Base-by-base conservation (phyloP, 2,329 filamentous ascomycete genomes). In the Neurospora crassa region DNA sequence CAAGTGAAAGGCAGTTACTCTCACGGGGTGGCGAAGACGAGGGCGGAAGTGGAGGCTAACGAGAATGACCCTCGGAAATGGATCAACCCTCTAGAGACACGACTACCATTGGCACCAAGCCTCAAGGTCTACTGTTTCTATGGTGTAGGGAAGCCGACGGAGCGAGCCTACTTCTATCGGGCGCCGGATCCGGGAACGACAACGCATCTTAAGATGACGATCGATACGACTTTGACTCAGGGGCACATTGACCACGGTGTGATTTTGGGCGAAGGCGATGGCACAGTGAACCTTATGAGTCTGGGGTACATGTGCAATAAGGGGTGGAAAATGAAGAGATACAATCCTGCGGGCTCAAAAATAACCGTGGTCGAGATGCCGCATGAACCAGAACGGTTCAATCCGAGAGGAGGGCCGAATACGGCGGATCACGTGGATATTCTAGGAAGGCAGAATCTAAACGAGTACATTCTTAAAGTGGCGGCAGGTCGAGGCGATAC, bases 61-160 rank as follows among this genome's bases (percentile, higher is more conserved):
- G 91, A 94, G 77, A 81, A 88, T n/a, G 87, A 92, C 74, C 89
- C 88, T 2, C 85, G 83, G 68, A 99, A 96, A 79, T 99, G 96
- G 96, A 89, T 97, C 73, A 99, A 99, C 78, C 96, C 96, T 0
- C 88, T 98, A 0, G 95, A 98, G 80, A 92, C 93, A 0, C 88
- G 95, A 1, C 85, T 98, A 0, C 96, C 96, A 0, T 85, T 93
- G 24, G 95, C 96, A 1, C 95, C 96, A 0, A 92, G 89, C 77
- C 84, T 99, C 78, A 97, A 97, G 79, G 93, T 99, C 14, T 98
- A 94, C 82, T 98, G 96, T 82, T 98, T 99, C 83, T 98, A 99
- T 79, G 96, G 92, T 24, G 89, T 97, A 4, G 95, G 95, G 2
- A 99, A 98, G 79, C 91, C 92, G 3, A 98, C 95, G 0, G 95